These are phyloP conservation scores for Massarina eburnea DNA, from an alignment of 2,329 filamentous ascomycete species.

Conservation along the genomic window DNA sequence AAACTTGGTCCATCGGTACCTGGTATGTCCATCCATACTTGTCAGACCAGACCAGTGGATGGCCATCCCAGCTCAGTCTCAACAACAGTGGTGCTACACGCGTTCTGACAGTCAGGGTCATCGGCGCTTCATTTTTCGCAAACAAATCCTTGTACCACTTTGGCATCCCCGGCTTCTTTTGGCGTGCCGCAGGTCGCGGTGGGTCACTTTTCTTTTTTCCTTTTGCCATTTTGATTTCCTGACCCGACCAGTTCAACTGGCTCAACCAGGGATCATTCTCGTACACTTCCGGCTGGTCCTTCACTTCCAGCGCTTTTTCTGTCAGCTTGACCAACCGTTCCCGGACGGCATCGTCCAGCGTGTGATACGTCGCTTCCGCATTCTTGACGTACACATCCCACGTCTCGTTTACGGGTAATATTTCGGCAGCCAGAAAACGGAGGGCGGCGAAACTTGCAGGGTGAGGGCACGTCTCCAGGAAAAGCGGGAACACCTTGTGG, in stretches of 20 bases:
- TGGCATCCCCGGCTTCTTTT: slow-evolving; percentile 94
- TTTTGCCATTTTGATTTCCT: slow-evolving; percentile 89
- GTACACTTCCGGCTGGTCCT: slow-evolving; percentile 69
- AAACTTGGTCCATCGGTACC: slow-evolving; percentile 64
- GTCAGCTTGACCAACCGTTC: slow-evolving; percentile 73
- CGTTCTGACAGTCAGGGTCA: slow-evolving; percentile 81
- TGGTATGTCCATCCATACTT: slow-evolving; percentile 91
- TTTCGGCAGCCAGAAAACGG: slow-evolving; percentile 88
- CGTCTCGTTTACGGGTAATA: slow-evolving; percentile 82
- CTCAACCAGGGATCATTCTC: slow-evolving; percentile 83
- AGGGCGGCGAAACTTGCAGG: slow-evolving; percentile 96
- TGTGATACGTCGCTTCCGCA: slow-evolving; percentile 81
- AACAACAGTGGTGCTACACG: slow-evolving; percentile 84
- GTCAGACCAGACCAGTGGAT: slow-evolving; percentile 91
- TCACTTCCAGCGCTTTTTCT: slow-evolving; percentile 74
- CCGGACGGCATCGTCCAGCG: slow-evolving; percentile 74
- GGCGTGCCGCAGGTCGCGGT: slow-evolving; percentile 73
- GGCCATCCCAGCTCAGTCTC: slow-evolving; percentile 82
- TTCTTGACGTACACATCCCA: slow-evolving; percentile 86
- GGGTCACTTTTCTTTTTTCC: slow-evolving; percentile 84
- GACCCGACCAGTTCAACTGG: slow-evolving; percentile 94
- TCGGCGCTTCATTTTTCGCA: slow-evolving; percentile 64
- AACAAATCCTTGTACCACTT: slow-evolving; percentile 96
- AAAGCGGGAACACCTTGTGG: slow-evolving; percentile 87
- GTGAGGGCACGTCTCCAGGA: slow-evolving; percentile 87